Percentiles rank a stretch among this genome's conserved stretches.
Conservation (phyloP, 179 eudicot species). For the Gypsophila paniculata region DNA sequence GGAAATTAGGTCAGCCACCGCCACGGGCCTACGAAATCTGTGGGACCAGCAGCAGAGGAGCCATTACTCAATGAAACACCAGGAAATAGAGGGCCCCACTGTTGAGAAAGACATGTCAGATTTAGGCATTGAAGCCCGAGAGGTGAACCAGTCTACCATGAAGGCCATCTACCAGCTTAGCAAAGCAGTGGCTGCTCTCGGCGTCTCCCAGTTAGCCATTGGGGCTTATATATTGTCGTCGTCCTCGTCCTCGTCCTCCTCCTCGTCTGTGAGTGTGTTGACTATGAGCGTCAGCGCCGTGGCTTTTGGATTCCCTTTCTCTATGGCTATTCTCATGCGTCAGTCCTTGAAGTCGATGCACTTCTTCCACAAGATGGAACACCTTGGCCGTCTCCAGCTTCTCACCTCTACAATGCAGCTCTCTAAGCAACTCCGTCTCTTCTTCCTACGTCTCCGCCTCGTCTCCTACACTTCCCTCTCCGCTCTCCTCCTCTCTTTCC, state of each 20-base stretch:
- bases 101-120: constrained; percentile 73
- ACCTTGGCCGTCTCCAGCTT: constrained; percentile 33
- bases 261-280: background rate
- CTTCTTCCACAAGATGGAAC: constrained; percentile 83
- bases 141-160: constrained; percentile 51
- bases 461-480: constrained; percentile 29
- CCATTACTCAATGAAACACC: constrained; percentile 54
- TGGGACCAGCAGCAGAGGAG: background rate
- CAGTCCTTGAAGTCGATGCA: constrained; percentile 58
- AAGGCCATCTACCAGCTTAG: constrained; percentile 54
- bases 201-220: constrained; percentile 47
- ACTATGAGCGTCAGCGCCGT: constrained; percentile 22
- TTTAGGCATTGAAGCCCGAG: constrained; percentile 60
- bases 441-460: constrained; percentile 21
- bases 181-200: constrained; percentile 49
- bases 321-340: constrained; percentile 64
- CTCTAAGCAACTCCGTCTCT: constrained; percentile 28
- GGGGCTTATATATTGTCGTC: constrained; percentile 70
- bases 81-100: constrained; percentile 82
- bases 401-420: constrained; percentile 36
- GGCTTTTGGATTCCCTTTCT: constrained; percentile 65
- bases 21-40: too few species aligned
- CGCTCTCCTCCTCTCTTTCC: constrained; percentile 25
- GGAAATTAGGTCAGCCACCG: background rate
- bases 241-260: too few species aligned